Conservation (phyloP, 768 basidiomycete genomes). For the Russula ochroleuca region DNA sequence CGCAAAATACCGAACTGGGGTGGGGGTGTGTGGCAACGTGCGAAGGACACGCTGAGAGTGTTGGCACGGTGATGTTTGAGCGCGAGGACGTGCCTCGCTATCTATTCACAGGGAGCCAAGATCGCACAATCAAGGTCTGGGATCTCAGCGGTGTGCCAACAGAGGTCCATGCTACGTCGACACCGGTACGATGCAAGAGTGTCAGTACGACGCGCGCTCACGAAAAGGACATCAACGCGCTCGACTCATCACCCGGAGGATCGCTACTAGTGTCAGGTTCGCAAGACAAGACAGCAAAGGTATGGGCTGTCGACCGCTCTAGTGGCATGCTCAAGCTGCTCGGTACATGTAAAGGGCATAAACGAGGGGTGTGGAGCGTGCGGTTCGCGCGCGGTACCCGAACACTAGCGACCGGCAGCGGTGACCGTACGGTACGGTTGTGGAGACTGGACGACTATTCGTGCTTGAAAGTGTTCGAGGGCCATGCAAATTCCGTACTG, state of each 20-base stretch:
- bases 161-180: slow-evolving; percentile 30
- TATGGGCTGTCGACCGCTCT: slow-evolving; percentile 66
- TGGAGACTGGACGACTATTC: slow-evolving; percentile 94
- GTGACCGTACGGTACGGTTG: slow-evolving; percentile 89
- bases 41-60: slow-evolving; percentile 90
- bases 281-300: slow-evolving; percentile 91
- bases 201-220: slow-evolving; percentile 86
- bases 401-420: slow-evolving; percentile 88
- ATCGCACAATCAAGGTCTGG: slow-evolving; percentile 99
- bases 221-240: slow-evolving; percentile 97
- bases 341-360: slow-evolving; percentile 93
- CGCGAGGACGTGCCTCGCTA: slow-evolving; percentile 51
- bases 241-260: slow-evolving; percentile 91
- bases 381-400: slow-evolving; percentile 81
- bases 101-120: slow-evolving; percentile 94
- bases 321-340: slow-evolving; percentile 69
- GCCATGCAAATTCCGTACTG: slow-evolving; percentile 95
- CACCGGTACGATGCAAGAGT: slow-evolving; percentile 57
- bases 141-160: slow-evolving; percentile 59
- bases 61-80: slow-evolving; percentile 87
- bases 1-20: slow-evolving; percentile 36
- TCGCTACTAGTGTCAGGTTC: slow-evolving; percentile 86
- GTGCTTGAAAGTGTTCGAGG: slow-evolving; percentile 95
- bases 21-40: slow-evolving; percentile 83
- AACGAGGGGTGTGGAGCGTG: slow-evolving; percentile 93